Percentiles rank a stretch among this genome's conserved stretches.
These are phyloP conservation scores for Triticum timopheevii DNA, from an alignment of 176 grass and related monocot species.

Conservation along the genomic window DNA sequence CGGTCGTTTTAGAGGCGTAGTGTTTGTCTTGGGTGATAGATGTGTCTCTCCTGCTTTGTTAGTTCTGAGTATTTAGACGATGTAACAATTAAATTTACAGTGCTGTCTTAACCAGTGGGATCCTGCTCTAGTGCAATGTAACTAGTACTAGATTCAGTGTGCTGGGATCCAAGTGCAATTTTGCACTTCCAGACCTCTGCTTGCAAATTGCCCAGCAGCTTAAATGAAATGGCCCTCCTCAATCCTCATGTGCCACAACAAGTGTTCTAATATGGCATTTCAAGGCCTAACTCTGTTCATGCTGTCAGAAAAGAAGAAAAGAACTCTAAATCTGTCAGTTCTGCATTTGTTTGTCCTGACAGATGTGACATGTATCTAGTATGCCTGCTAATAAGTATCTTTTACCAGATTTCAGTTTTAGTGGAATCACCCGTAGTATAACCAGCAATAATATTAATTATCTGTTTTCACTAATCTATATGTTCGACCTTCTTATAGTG, in stretches of 20 bases:
- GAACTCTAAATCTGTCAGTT: not conserved
- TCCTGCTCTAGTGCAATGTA: not conserved
- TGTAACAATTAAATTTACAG: not conserved
- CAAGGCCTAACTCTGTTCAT: not conserved
- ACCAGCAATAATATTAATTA: not conserved
- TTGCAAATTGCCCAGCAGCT: not conserved
- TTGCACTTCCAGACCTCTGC: not conserved
- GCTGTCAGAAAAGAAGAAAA: not conserved
- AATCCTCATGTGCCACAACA: not conserved
- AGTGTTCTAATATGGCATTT: not conserved
- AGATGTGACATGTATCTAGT: not conserved
- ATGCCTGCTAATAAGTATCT: not conserved
- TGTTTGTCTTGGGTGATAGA: not conserved
- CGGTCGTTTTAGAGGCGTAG: not conserved
- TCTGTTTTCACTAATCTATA: not conserved
- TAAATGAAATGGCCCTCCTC: not conserved
- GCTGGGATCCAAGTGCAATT: not conserved
- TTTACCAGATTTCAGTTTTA: not conserved
- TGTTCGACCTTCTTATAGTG: not conserved
- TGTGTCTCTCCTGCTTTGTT: not conserved
- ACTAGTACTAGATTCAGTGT: not conserved
- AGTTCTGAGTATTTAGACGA: not conserved
- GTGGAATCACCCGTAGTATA: not conserved
- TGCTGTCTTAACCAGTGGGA: not conserved
- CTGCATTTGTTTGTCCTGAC: not conserved